A percentile compares a stretch with the other conserved stretches of the same genome.
Conservation (phyloP, 345 rosid species). For the Rhodamnia rubescens region DNA sequence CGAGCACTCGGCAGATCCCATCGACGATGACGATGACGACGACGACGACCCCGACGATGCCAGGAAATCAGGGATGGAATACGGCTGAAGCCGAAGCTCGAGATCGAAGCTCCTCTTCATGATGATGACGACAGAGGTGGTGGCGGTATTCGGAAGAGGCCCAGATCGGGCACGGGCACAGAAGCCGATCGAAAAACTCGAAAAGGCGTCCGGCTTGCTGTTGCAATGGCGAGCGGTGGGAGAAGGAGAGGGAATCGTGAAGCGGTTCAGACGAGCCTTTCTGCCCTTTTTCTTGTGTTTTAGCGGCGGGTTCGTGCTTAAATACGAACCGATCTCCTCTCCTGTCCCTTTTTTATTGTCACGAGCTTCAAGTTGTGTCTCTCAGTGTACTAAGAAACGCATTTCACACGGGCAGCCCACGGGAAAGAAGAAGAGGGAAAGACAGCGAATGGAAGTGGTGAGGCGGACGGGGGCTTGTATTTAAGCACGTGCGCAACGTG, state of each 20-base stretch:
- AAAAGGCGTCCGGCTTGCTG: background rate
- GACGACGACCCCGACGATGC: background rate
- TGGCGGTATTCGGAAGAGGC: background rate
- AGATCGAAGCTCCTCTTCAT: conserved; percentile 1
- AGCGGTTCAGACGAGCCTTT: background rate
- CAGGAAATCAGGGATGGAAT: background rate
- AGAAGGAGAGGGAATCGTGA: background rate
- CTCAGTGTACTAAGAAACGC: background rate
- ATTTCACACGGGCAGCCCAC: background rate
- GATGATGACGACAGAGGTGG: background rate
- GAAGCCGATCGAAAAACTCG: background rate
- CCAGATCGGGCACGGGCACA: background rate
- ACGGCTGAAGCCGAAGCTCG: conserved; percentile 2
- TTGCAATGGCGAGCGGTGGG: background rate
- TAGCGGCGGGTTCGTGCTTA: background rate
- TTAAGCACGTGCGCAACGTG: background rate
- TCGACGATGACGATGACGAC: background rate
- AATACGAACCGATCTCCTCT: background rate
- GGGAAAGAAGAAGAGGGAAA: background rate
- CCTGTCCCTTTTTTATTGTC: background rate
- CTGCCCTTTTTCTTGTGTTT: background rate
- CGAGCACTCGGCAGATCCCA: background rate
- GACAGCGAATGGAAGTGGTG: background rate
- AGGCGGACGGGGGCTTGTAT: background rate
- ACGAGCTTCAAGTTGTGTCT: background rate